A percentile compares a stretch with the other conserved stretches of the same genome.
Evolutionary conservation across 2,329 filamentous ascomycete genomes (phyloP).

Genomic region (Monilinia aucupariae): DNA sequence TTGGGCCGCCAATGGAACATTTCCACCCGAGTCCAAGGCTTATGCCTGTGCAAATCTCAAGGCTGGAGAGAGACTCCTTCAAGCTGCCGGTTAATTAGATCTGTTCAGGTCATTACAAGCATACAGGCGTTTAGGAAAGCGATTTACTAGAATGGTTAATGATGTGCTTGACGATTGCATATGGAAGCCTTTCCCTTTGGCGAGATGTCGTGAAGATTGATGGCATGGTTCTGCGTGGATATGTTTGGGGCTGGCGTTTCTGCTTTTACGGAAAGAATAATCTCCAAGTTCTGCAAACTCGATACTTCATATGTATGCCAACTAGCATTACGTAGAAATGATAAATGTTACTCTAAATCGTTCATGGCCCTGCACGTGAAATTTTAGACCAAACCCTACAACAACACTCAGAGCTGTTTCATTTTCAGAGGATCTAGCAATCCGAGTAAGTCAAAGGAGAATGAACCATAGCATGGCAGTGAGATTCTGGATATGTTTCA

Average conservation of each 20-base stretch:
- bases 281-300: neutral
- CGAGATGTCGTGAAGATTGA: conserved; percentile 7
- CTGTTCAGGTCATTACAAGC: conserved; percentile 12
- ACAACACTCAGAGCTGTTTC: neutral
- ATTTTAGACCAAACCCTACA: neutral
- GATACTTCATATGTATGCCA: neutral
- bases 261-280: conserved; percentile 7
- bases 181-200: conserved; percentile 12
- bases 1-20: conserved; percentile 82
- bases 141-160: conserved; percentile 15
- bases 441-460: neutral
- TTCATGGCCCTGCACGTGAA: neutral
- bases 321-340: conserved; percentile 8
- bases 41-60: conserved; percentile 60
- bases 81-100: conserved; percentile 23
- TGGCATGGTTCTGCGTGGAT: conserved; percentile 10
- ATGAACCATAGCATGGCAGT: neutral
- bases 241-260: conserved; percentile 14
- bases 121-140: conserved; percentile 16
- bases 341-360: neutral
- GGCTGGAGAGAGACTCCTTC: conserved; percentile 53
- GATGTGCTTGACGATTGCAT: conserved; percentile 15
- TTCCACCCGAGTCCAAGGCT: conserved; percentile 68
- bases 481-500: neutral
- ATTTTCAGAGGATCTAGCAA: neutral